Conservation (phyloP, 257 asterid species). For the Penstemon barbatus region DNA sequence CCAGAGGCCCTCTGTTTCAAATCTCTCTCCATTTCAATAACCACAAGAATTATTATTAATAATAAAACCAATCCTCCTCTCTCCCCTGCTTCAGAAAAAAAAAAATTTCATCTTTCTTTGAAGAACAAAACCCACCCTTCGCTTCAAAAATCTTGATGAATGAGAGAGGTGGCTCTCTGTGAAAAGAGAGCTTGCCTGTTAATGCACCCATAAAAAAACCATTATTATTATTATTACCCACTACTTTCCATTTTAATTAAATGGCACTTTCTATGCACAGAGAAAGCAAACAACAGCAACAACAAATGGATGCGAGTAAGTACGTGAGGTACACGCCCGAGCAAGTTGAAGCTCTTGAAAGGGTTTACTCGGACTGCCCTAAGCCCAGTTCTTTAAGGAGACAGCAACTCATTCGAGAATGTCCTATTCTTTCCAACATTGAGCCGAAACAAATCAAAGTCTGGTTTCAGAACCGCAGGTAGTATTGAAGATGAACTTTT, state of each 20-base stretch:
- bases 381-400: slow-evolving; percentile 92
- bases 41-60: no score
- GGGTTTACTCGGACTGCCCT: slow-evolving; percentile 90
- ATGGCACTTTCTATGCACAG: slow-evolving; percentile 67
- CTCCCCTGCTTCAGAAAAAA: background rate
- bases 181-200: slow-evolving; percentile 82
- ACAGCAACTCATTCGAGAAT: slow-evolving; percentile 90
- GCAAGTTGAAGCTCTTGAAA: slow-evolving; percentile 94
- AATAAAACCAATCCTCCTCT: background rate
- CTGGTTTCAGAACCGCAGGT: slow-evolving; percentile 99
- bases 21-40: slow-evolving; percentile 15
- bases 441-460: slow-evolving; percentile 99
- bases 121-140: background rate
- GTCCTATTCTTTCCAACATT: slow-evolving; percentile 81
- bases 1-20: slow-evolving; percentile 45
- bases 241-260: slow-evolving; percentile 10
- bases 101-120: slow-evolving; percentile 10
- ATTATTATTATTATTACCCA: slow-evolving; percentile 25
- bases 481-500: slow-evolving; percentile 11
- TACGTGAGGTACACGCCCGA: slow-evolving; percentile 96
- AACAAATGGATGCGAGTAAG: slow-evolving; percentile 84
- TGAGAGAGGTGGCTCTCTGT: slow-evolving; percentile 91
- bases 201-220: slow-evolving; percentile 49
- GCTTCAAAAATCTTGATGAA: slow-evolving; percentile 47
- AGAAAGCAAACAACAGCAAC: slow-evolving; percentile 42